These are phyloP conservation scores for Trichoderma oligosporum DNA, from an alignment of 2,329 filamentous ascomycete genomes.

Conservation along the genomic window DNA sequence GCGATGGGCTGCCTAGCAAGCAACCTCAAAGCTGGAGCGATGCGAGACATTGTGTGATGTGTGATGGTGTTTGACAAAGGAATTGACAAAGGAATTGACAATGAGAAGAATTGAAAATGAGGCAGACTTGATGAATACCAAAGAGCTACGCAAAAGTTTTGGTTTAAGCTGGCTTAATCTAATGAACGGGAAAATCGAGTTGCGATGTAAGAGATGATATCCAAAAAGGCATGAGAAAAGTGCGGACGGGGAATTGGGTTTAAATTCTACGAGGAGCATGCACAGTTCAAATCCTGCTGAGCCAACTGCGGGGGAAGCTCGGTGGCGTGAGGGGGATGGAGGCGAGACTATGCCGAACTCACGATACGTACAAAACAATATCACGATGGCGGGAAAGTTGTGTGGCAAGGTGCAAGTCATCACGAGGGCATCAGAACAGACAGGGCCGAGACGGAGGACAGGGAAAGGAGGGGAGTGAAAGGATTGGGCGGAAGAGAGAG, in stretches of 20 bases:
- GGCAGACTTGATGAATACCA: conserved; percentile 1
- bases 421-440: conserved; percentile 16
- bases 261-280: conserved; percentile 13
- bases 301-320: conserved; percentile 14
- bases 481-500: not conserved
- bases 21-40: conserved; percentile 25
- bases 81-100: too few relatives aligned
- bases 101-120: not conserved
- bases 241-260: conserved; percentile 15
- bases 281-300: conserved; percentile 4
- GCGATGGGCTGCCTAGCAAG: conserved; percentile 23
- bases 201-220: conserved; percentile 5
- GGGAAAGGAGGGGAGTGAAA: conserved; percentile 4
- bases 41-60: conserved; percentile 27
- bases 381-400: conserved; percentile 15
- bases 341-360: conserved; percentile 5
- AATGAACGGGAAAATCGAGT: not conserved
- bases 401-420: conserved; percentile 17
- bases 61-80: too few relatives aligned
- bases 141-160: not conserved
- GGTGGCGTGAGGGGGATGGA: conserved; percentile 16
- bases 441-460: conserved; percentile 4
- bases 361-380: conserved; percentile 8
- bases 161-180: not conserved
- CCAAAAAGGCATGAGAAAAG: not conserved